Percentiles rank a stretch among this genome's conserved stretches.
These are phyloP conservation scores for Salvia sclarea DNA, from an alignment of 305 asterid species.

Conservation along the genomic window DNA sequence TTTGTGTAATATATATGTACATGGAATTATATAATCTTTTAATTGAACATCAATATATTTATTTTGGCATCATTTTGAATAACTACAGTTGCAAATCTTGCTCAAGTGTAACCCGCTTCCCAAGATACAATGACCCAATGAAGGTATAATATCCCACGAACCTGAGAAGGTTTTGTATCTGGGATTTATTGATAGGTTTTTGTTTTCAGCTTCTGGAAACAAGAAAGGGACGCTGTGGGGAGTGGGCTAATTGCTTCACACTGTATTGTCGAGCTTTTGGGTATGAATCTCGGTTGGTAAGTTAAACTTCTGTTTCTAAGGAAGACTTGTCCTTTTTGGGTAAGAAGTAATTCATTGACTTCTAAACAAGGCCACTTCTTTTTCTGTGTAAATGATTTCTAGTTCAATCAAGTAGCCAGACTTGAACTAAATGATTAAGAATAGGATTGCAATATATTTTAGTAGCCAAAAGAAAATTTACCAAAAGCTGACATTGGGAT, in stretches of 20 bases:
- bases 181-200: constrained; percentile 28
- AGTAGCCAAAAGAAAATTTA: too few species aligned
- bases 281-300: constrained; percentile 87
- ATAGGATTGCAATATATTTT: too few species aligned
- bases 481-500: neutral
- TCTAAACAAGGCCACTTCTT: constrained; percentile 6
- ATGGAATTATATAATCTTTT: constrained; percentile 14
- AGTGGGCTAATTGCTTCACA: constrained; percentile 99
- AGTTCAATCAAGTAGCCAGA: neutral
- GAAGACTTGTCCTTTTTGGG: constrained; percentile 11
- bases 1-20: neutral
- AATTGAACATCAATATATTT: constrained; percentile 11
- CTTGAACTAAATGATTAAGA: neutral
- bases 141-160: constrained; percentile 57
- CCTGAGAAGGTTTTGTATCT: constrained; percentile 28
- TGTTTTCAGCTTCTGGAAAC: constrained; percentile 84
- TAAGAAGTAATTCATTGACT: neutral
- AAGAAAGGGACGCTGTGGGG: constrained; percentile 95
- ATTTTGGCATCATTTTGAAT: constrained; percentile 26
- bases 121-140: constrained; percentile 91
- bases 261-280: constrained; percentile 94
- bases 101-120: constrained; percentile 77
- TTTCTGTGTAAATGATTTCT: constrained; percentile 11
- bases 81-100: constrained; percentile 78
- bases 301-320: constrained; percentile 30